Base-by-base conservation (phyloP, 1,284 basidiomycete species). In the Ustilago trichophora region DNA sequence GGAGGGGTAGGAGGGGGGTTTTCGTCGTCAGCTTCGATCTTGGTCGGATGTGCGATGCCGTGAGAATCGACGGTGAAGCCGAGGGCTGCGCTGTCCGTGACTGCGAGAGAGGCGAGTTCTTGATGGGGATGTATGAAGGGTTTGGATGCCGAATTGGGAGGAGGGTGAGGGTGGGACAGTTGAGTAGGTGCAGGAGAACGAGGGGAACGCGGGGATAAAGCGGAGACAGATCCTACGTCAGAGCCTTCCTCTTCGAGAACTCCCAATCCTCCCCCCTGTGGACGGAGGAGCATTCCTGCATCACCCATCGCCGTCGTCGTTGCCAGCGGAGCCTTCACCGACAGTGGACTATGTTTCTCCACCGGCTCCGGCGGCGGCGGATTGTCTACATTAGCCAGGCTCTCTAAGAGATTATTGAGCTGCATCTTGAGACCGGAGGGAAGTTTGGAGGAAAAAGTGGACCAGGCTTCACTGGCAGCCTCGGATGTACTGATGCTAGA, bases 231-330 rank as follows among this genome's bases (percentile, higher is more conserved):
- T 9, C 55, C 66, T 16, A 52, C 52, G 34, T 69, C 66, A 16
- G 44, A 49, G 5, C 52, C 57, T 27, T 69, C 66, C 15, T 69
- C 66, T 18, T 69, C 66, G 34, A 69, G 31, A 31, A 69, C 66
- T 4, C 55, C 26, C 27, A 69, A 36, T 10, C 42, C 40, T 1
- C 42, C 22, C 3, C 44, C n/a, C n/a, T n/a, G n/a, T n/a, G n/a
- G n/a, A n/a, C n/a, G n/a, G n/a, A n/a, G n/a, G n/a, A n/a, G n/a
- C n/a, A n/a, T n/a, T n/a, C n/a, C n/a, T n/a, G n/a, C n/a, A n/a
- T n/a, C n/a, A n/a, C n/a, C n/a, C n/a, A n/a, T n/a, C n/a, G n/a
- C n/a, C n/a, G n/a, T n/a, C n/a, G n/a, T n/a, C n/a, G n/a, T n/a
- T n/a, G n/a, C n/a, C n/a, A n/a, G n/a, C n/a, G n/a, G n/a, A n/a